These are phyloP conservation scores for Panaeolus cyanescens DNA, from an alignment of 768 basidiomycete species.

Conservation along the genomic window DNA sequence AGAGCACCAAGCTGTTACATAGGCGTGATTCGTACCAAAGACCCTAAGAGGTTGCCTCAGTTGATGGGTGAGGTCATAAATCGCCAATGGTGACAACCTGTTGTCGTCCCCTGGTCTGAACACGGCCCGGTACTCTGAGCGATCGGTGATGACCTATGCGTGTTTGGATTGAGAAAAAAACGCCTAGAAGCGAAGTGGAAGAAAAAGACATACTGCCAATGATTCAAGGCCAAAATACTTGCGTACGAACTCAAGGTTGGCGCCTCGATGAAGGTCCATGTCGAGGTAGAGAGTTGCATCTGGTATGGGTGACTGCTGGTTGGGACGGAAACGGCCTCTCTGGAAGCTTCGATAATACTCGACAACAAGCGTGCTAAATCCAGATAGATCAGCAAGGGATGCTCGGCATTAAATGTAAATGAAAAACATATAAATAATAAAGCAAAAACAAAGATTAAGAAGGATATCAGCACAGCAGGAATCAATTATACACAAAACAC, in stretches of 20 bases:
- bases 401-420: neutral
- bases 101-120: slow-evolving; percentile 17
- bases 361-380: slow-evolving; percentile 3
- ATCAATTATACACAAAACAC: neutral
- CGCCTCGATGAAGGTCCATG: slow-evolving; percentile 5
- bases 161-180: neutral
- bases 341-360: slow-evolving; percentile 4
- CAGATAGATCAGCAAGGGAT: neutral
- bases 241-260: slow-evolving; percentile 6
- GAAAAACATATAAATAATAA: neutral
- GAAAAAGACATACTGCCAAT: slow-evolving; percentile 7
- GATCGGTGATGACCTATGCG: slow-evolving; percentile 18
- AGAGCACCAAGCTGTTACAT: neutral
- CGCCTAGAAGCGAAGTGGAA: neutral
- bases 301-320: neutral
- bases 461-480: neutral
- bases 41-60: slow-evolving; percentile 18
- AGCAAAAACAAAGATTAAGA: neutral
- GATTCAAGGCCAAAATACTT: slow-evolving; percentile 8
- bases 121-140: slow-evolving; percentile 7
- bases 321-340: neutral
- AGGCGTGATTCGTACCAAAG: slow-evolving; percentile 13
- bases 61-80: slow-evolving; percentile 20
- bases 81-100: slow-evolving; percentile 19
- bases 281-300: slow-evolving; percentile 7